Evolutionary conservation across 2,329 filamentous ascomycete species (phyloP), one percentile per base, ranked within the genome.

Genomic region (Colletotrichum theobromicola): DNA sequence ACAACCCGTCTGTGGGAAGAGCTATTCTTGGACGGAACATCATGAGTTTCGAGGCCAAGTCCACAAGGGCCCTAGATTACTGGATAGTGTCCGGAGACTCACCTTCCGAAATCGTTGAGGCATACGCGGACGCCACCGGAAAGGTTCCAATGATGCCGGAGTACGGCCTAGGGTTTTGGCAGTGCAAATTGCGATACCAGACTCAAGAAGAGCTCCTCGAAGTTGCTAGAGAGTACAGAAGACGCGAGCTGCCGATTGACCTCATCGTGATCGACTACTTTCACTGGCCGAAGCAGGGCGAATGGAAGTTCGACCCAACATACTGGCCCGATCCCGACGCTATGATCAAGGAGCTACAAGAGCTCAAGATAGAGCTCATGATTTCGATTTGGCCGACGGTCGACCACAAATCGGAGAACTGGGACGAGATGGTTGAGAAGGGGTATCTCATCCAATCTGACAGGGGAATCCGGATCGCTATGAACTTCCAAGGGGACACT

Each of bases 331-430:
- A 94, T 78, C 91, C 91, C 8, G 90, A 90, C 60, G 89, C 89
- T 5, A 94, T 94, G 92, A 85, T 93, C 26, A 83, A 85, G 50
- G 92, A 93, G 79, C 85, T 93, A 2, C 85, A 89, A 55, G 84
- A 87, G 0, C 81, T 94, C 74, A 85, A 87, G 0, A 88, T 93
- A 60, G 91, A 94, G 78, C 85, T 93, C 4, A 93, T 94, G 91
- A 90, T 94, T 1, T 93, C 91, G 0, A 89, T 94, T 77, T 94
- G 92, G 92, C 92, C 92, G 0, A 93, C 91, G 9, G 78, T 83
- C 65, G 77, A 77, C 37, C 79, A 79, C 62, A 77, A 78, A n/a
- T 80, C 82, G 24, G 78, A 79, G 30, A 80, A 81, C 67, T 82
- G 80, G 77, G 77, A 81, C 28, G 69, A 76, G 37, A 82, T 82